Conservation (phyloP, 2,329 filamentous ascomycete species). For the Pseudogymnoascus sp. region DNA sequence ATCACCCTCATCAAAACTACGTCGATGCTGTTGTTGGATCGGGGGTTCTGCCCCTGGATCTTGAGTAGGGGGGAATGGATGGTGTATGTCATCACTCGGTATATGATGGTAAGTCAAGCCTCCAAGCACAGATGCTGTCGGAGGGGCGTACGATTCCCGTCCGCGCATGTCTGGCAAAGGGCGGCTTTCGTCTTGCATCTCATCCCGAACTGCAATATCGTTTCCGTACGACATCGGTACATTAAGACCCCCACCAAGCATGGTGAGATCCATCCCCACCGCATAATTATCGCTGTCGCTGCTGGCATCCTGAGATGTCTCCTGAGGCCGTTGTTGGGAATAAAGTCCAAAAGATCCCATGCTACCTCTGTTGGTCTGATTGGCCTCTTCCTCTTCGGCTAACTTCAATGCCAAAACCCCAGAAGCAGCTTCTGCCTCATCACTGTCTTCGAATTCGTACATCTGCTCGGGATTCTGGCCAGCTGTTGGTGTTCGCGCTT, state of each 20-base stretch:
- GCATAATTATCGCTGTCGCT: conserved; percentile 63
- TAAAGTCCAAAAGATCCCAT: conserved; percentile 43
- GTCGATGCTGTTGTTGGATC: conserved; percentile 57
- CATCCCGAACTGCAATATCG: conserved; percentile 29
- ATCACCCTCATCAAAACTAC: conserved; percentile 91
- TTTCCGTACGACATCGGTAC: conserved; percentile 53
- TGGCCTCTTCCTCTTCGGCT: conserved; percentile 70
- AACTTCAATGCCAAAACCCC: conserved; percentile 76
- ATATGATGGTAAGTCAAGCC: conserved; percentile 30
- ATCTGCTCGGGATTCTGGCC: conserved; percentile 14
- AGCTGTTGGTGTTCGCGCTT: background rate
- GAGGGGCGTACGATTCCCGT: conserved; percentile 23
- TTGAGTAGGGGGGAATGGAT: conserved; percentile 40
- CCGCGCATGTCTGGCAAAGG: conserved; percentile 36
- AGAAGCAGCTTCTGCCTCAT: conserved; percentile 78
- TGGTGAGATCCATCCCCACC: conserved; percentile 57
- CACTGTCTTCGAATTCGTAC: conserved; percentile 48
- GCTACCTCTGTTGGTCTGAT: conserved; percentile 58
- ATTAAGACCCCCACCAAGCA: conserved; percentile 64
- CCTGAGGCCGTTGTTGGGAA: conserved; percentile 37
- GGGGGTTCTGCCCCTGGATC: conserved; percentile 66
- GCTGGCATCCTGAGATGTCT: conserved; percentile 33
- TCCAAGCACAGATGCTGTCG: conserved; percentile 22
- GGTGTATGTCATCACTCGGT: conserved; percentile 43
- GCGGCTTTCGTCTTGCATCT: conserved; percentile 37